Percentiles rank a stretch among this genome's conserved stretches.
Conservation (phyloP, 495 filamentous ascomycete species). For the Aspergillus sclerotiicarbonarius region DNA sequence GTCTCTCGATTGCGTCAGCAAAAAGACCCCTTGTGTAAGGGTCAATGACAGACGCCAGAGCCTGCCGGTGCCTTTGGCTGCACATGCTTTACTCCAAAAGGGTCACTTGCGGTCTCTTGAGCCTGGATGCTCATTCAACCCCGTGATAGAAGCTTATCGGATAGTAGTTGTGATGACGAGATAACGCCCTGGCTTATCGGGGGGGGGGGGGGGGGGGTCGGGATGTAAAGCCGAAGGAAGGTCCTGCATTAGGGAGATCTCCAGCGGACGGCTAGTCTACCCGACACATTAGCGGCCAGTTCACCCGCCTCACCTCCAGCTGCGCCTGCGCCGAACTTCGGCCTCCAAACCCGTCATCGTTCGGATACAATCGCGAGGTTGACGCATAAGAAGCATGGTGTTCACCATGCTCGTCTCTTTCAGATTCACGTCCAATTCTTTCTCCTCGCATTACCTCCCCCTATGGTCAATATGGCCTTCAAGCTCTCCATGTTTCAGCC, state of each 20-base stretch:
- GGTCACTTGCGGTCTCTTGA: too few species aligned
- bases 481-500: not conserved
- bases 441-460: not conserved
- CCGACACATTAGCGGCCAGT: not conserved
- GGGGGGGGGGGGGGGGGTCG: too few species aligned
- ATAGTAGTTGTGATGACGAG: too few species aligned
- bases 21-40: too few species aligned
- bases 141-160: too few species aligned
- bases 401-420: not conserved
- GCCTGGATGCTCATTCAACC: too few species aligned
- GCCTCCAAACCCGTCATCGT: not conserved
- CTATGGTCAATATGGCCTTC: not conserved
- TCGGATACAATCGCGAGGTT: not conserved
- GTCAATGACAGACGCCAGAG: too few species aligned
- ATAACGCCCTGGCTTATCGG: too few species aligned
- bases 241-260: not conserved
- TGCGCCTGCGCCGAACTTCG: not conserved
- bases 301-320: not conserved
- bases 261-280: not conserved
- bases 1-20: too few species aligned
- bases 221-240: not conserved
- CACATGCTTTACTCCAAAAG: too few species aligned
- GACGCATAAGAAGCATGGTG: not conserved
- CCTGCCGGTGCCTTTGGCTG: too few species aligned
- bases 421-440: not conserved